A percentile compares a stretch with the other conserved stretches of the same genome.
phyloP scores from a whole-genome alignment of 1,139 yeast species.

The Saccharomycopsis phalli region DNA sequence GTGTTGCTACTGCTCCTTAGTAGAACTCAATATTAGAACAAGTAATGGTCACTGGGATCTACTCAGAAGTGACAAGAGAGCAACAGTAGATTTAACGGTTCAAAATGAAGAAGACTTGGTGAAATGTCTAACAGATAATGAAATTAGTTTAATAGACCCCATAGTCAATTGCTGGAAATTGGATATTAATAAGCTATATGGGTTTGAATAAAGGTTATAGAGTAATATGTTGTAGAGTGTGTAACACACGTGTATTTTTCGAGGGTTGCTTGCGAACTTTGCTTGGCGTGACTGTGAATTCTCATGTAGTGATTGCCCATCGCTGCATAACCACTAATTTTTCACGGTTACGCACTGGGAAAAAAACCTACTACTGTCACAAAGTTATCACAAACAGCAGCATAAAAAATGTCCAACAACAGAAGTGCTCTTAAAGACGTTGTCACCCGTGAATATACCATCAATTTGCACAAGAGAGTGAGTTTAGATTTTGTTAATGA shows the following conservation, averaged over 20 bases:
- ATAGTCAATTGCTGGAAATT: constrained; percentile 22
- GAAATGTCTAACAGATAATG: constrained; percentile 3
- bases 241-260: constrained; percentile 11
- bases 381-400: constrained; percentile 4
- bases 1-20: constrained; percentile 27
- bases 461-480: constrained; percentile 99
- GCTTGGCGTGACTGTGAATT: constrained; percentile 3
- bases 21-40: constrained; percentile 24
- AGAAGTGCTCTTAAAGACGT: constrained; percentile 97
- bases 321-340: neutral
- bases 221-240: constrained; percentile 19
- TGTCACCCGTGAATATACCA: constrained; percentile 99
- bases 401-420: constrained; percentile 36
- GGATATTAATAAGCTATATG: constrained; percentile 25
- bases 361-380: constrained; percentile 1
- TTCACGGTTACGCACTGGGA: neutral
- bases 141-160: constrained; percentile 5
- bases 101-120: neutral
- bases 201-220: constrained; percentile 24
- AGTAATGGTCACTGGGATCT: constrained; percentile 10
- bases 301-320: neutral
- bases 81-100: neutral
- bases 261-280: constrained; percentile 7
- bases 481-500: too few relatives aligned
- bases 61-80: constrained; percentile 7